Evolutionary conservation across 352 stramenopile genomes (phyloP).

Genomic region (Globisporangium viniferum): DNA sequence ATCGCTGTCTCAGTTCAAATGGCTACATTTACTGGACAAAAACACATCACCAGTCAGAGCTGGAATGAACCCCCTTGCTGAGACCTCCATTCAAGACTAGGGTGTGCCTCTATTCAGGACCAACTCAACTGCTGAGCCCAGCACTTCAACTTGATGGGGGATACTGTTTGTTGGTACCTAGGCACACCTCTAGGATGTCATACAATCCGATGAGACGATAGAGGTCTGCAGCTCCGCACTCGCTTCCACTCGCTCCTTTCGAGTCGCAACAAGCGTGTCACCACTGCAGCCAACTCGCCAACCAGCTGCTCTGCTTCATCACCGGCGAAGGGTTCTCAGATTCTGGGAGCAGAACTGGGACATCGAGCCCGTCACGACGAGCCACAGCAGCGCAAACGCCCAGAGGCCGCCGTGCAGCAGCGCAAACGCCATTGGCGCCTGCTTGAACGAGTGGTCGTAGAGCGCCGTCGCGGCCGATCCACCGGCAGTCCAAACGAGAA

Average conservation of each 20-base stretch:
- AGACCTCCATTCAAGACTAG: too few relatives aligned
- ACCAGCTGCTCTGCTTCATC: too few relatives aligned
- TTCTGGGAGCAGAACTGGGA: conserved; percentile 7
- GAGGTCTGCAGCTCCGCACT: neutral
- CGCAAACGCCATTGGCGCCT: neutral
- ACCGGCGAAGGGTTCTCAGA: neutral
- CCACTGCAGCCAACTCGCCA: too few relatives aligned
- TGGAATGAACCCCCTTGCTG: too few relatives aligned
- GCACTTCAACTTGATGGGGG: neutral
- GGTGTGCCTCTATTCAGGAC: neutral
- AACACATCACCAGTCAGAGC: too few relatives aligned
- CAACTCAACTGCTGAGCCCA: neutral
- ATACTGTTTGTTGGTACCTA: neutral
- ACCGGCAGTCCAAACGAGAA: conserved; percentile 1
- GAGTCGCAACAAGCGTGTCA: too few relatives aligned
- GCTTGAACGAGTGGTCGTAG: neutral
- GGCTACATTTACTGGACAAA: too few relatives aligned
- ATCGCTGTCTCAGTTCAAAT: too few relatives aligned
- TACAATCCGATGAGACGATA: neutral
- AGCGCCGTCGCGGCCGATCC: neutral
- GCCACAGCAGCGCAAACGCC: conserved; percentile 5
- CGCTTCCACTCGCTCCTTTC: too few relatives aligned
- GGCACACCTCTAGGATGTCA: too few relatives aligned
- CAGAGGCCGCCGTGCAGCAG: neutral
- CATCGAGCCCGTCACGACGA: conserved; percentile 11